A percentile compares a stretch with the other conserved stretches of the same genome.
Conservation (phyloP, 2,329 filamentous ascomycete species). For the Scopulariopsis brevicaulis region DNA sequence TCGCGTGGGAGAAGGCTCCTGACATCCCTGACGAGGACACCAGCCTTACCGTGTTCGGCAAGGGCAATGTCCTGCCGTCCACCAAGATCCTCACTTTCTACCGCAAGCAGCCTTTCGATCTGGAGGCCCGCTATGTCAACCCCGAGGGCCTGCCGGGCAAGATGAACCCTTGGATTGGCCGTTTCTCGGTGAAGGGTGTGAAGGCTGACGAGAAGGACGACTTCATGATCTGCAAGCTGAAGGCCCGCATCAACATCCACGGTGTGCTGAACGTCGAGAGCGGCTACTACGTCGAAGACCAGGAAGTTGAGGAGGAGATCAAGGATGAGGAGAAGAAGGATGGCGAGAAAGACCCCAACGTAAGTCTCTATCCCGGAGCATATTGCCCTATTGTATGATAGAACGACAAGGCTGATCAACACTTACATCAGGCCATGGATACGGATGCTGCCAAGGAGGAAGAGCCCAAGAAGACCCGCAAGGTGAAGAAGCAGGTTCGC, state of each 20-base stretch:
- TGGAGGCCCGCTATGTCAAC: slow-evolving; percentile 88
- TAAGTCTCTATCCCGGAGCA: slow-evolving; percentile 35
- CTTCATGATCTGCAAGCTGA: slow-evolving; percentile 99
- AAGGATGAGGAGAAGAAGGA: slow-evolving; percentile 52
- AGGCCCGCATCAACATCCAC: slow-evolving; percentile 92
- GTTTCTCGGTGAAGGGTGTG: slow-evolving; percentile 96
- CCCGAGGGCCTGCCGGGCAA: slow-evolving; percentile 81
- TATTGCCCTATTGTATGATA: background rate
- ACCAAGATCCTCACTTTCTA: slow-evolving; percentile 99
- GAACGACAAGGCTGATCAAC: background rate
- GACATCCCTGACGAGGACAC: slow-evolving; percentile 99
- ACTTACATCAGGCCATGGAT: slow-evolving; percentile 59
- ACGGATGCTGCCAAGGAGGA: slow-evolving; percentile 57
- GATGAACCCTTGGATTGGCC: slow-evolving; percentile 87
- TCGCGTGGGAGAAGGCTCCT: slow-evolving; percentile 95
- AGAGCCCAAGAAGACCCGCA: slow-evolving; percentile 76
- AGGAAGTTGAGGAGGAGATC: slow-evolving; percentile 90
- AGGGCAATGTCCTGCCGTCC: slow-evolving; percentile 90
- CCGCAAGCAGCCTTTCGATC: slow-evolving; percentile 91
- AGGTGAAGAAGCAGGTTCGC: slow-evolving; percentile 98
- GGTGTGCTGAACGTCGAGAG: slow-evolving; percentile 93
- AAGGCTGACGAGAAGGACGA: slow-evolving; percentile 89
- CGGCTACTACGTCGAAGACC: slow-evolving; percentile 95
- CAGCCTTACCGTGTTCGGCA: slow-evolving; percentile 93
- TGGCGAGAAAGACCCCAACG: slow-evolving; percentile 57